Evolutionary conservation across 352 stramenopile genomes (phyloP), one percentile per base, ranked within the genome.

Genomic region (Phytophthora pistaciae): DNA sequence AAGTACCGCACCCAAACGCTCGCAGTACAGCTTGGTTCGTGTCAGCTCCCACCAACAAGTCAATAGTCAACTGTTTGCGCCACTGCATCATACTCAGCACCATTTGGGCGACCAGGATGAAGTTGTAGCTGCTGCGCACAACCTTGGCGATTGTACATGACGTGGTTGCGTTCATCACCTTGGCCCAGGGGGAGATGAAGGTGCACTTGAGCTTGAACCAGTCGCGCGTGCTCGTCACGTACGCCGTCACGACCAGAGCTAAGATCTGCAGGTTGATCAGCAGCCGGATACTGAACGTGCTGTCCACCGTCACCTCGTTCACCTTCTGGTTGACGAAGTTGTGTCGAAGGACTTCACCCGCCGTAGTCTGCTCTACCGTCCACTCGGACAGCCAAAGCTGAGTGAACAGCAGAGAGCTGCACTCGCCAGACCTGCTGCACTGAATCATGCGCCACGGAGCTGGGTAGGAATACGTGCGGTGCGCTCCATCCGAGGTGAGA

Each of bases 271-370:
- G 9, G 49, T 57, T 75, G 25, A 84, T 80, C 40, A 79, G 1
- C 9, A 78, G 42, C 10, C 74, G 73, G 42, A 82, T 68, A 21
- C 70, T 79, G 42, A 81, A 74, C 0, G 73, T 83, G 40, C 56
- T 46, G 53, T 81, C 76, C 40, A 83, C 76, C 1, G 76, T 83
- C 16, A 80, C 76, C 56, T 81, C 76, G 46, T 72, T 70, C 50
- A 81, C 69, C 60, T 81, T 81, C 31, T 83, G 77, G 44, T 82
- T 84, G 4, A 80, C 64, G 56, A 84, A 84, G 54, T 80, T 84
- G 50, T 84, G 70, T 3, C 77, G 66, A 25, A 84, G 31, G 6
- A 79, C 68, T 7, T 64, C 46, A 13, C 62, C 59, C 0, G 23
- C 4, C 13, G 66, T 20, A 10, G 55, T 66, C 2, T 52, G 56